Conservation (phyloP, 768 basidiomycete genomes). For the Suillus brevipes region DNA sequence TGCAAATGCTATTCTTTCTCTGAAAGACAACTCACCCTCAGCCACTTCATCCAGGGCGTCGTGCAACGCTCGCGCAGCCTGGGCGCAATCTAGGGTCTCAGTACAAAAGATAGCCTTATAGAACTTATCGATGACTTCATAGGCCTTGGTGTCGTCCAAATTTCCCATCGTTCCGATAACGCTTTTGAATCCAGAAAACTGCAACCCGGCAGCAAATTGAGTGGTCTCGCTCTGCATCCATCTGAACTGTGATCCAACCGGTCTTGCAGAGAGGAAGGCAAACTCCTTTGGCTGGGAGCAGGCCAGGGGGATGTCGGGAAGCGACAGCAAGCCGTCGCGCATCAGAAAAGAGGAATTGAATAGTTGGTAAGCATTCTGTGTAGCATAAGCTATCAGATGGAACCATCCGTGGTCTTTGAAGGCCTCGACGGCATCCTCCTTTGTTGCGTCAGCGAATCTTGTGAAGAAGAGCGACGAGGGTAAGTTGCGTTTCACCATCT, state of each 20-base stretch:
- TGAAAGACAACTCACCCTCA: not conserved
- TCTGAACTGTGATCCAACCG: not conserved
- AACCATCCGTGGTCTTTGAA: slow-evolving; percentile 15
- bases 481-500: not conserved
- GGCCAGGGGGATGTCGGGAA: slow-evolving; percentile 8
- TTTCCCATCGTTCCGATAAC: slow-evolving; percentile 27
- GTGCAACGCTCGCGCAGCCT: slow-evolving; percentile 10
- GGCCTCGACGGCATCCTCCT: not conserved
- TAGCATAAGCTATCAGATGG: slow-evolving; percentile 24
- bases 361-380: slow-evolving; percentile 10
- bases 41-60: not conserved
- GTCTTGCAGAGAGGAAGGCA: slow-evolving; percentile 22
- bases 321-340: slow-evolving; percentile 4
- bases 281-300: slow-evolving; percentile 8
- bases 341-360: slow-evolving; percentile 14
- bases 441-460: slow-evolving; percentile 1
- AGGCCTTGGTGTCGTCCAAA: slow-evolving; percentile 2
- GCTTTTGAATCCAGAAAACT: slow-evolving; percentile 24
- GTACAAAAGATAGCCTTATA: slow-evolving; percentile 2
- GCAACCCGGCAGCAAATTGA: slow-evolving; percentile 26
- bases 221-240: slow-evolving; percentile 19
- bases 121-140: not conserved
- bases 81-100: slow-evolving; percentile 5
- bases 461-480: not conserved
- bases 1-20: slow-evolving; percentile 7